A percentile compares a stretch with the other conserved stretches of the same genome.
Conservation (phyloP, 352 stramenopile species). For the Lagenidium giganteum region DNA sequence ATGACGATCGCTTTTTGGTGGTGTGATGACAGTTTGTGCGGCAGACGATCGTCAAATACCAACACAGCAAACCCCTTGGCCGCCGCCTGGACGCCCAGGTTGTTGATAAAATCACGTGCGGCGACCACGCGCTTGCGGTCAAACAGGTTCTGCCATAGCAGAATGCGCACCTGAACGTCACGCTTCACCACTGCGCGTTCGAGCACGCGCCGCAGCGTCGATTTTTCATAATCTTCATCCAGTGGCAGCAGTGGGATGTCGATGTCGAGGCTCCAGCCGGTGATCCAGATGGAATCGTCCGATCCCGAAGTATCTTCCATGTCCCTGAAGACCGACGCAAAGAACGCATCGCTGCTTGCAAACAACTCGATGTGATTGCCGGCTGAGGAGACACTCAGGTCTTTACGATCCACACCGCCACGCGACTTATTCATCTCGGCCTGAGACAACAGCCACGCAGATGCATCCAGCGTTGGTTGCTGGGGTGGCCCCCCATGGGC, state of each 20-base stretch:
- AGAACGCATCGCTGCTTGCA: slow-evolving; percentile 6
- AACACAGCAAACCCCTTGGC: slow-evolving; percentile 3
- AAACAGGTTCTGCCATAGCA: slow-evolving; percentile 24
- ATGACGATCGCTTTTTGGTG: slow-evolving; percentile 13
- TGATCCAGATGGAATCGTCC: slow-evolving; percentile 16
- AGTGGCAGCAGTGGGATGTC: slow-evolving; percentile 9
- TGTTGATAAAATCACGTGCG: slow-evolving; percentile 23
- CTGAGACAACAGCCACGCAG: slow-evolving; percentile 3
- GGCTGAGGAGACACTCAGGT: not conserved
- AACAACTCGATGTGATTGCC: slow-evolving; percentile 5
- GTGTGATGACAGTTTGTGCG: slow-evolving; percentile 8
- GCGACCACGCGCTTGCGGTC: slow-evolving; percentile 6
- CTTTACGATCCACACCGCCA: not conserved
- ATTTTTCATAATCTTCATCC: not conserved
- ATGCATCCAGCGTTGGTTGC: slow-evolving; percentile 11
- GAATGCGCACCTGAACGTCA: slow-evolving; percentile 19
- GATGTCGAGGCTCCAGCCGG: slow-evolving; percentile 15
- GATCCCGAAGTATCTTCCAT: slow-evolving; percentile 12
- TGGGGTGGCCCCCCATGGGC: too few relatives aligned
- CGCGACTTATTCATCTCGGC: slow-evolving; percentile 3
- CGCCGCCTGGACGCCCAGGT: not conserved
- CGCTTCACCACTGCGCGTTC: slow-evolving; percentile 13
- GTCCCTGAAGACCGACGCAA: slow-evolving; percentile 10
- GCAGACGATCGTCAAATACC: slow-evolving; percentile 8
- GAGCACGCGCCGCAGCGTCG: slow-evolving; percentile 10